These are phyloP conservation scores for Hydnomerulius pinastri DNA, from an alignment of 768 basidiomycete species.

Conservation along the genomic window DNA sequence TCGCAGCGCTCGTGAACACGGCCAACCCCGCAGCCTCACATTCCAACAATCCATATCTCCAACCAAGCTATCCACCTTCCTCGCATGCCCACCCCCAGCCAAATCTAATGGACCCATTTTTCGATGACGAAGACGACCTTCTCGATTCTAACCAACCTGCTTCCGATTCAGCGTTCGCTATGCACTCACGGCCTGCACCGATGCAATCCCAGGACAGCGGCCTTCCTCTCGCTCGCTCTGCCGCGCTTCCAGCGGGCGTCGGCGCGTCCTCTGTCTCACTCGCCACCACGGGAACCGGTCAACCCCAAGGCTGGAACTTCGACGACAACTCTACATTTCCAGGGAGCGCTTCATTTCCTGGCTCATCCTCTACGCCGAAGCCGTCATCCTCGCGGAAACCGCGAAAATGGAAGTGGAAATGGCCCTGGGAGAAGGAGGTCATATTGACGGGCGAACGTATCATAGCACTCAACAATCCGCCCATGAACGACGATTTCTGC, in stretches of 20 bases:
- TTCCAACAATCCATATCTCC: conserved; percentile 6
- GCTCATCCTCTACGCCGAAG: conserved; percentile 20
- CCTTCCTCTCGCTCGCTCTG: conserved; percentile 57
- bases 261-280: conserved; percentile 50
- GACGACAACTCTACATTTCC: conserved; percentile 62
- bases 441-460: conserved; percentile 72
- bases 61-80: conserved; percentile 59
- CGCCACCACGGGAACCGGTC: conserved; percentile 36
- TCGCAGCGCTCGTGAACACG: conserved; percentile 27
- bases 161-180: conserved; percentile 66
- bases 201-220: conserved; percentile 49
- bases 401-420: conserved; percentile 55
- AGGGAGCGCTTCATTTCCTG: conserved; percentile 44
- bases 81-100: conserved; percentile 34
- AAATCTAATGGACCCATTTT: conserved; percentile 74
- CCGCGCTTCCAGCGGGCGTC: conserved; percentile 62
- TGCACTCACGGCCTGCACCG: conserved; percentile 18
- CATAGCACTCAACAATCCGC: conserved; percentile 78
- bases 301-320: conserved; percentile 73
- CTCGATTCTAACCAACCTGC: conserved; percentile 16
- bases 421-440: conserved; percentile 81
- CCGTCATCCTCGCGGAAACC: conserved; percentile 13
- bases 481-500: conserved; percentile 64
- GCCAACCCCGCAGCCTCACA: conserved; percentile 25
- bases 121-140: conserved; percentile 75